Evolutionary conservation across 352 stramenopile genomes (phyloP).

Genomic region (Globisporangium iwayamae): DNA sequence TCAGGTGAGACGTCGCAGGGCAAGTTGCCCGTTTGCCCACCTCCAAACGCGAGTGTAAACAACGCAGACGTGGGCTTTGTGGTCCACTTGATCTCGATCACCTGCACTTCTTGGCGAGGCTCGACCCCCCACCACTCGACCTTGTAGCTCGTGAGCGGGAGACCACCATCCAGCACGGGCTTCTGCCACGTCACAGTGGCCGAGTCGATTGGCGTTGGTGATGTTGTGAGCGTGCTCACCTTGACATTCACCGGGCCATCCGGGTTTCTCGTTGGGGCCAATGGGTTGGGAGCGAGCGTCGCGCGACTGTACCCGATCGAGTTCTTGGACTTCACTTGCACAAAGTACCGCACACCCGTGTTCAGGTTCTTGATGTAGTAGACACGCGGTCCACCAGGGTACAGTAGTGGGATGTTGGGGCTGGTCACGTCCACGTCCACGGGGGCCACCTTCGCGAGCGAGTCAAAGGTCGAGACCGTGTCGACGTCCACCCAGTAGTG

Average conservation of each 20-base stretch:
- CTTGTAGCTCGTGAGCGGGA: conserved; percentile 68
- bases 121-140: conserved; percentile 79
- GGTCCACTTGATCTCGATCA: conserved; percentile 83
- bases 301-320: conserved; percentile 61
- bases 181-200: conserved; percentile 72
- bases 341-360: conserved; percentile 79
- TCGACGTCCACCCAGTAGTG: conserved; percentile 69
- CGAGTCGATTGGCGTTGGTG: conserved; percentile 41
- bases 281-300: conserved; percentile 49
- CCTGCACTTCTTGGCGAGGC: conserved; percentile 65
- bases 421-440: conserved; percentile 29
- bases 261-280: conserved; percentile 51
- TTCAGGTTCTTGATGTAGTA: conserved; percentile 72
- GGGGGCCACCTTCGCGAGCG: conserved; percentile 37
- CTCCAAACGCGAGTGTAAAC: conserved; percentile 81
- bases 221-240: conserved; percentile 45
- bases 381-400: conserved; percentile 51
- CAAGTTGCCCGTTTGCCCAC: conserved; percentile 58
- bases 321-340: conserved; percentile 80
- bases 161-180: conserved; percentile 51
- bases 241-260: conserved; percentile 53
- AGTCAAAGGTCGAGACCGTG: conserved; percentile 72
- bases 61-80: conserved; percentile 38
- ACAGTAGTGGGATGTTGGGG: conserved; percentile 44
- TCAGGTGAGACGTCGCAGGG: conserved; percentile 70